Conservation (phyloP, 2,329 filamentous ascomycete species). For the Botrytis deweyae region DNA sequence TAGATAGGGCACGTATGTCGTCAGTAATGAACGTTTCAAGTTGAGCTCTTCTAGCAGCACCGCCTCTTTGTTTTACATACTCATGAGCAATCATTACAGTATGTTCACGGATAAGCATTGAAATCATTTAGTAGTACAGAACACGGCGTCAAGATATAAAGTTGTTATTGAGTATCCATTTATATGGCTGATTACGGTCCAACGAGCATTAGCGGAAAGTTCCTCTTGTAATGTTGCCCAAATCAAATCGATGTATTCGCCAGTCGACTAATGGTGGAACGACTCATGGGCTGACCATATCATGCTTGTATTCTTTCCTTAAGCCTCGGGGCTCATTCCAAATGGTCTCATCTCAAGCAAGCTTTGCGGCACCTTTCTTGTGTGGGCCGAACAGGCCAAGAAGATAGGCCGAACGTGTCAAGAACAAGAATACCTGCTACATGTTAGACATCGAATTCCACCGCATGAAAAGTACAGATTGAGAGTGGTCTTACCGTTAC, state of each 20-base stretch:
- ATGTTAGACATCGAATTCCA: conserved; percentile 1
- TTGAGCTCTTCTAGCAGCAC: background rate
- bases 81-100: background rate
- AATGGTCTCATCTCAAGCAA: background rate
- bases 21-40: background rate
- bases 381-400: conserved; percentile 58
- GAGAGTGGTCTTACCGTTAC: conserved; percentile 50
- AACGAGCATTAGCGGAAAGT: background rate
- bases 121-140: background rate
- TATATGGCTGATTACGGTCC: background rate
- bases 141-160: background rate
- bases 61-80: background rate
- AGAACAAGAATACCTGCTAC: conserved; percentile 52
- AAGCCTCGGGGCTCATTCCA: background rate
- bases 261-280: background rate
- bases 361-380: background rate
- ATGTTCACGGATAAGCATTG: background rate
- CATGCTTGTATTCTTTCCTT: background rate
- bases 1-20: background rate
- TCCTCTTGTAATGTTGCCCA: background rate
- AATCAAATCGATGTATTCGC: background rate
- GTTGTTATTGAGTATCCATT: background rate
- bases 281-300: background rate
- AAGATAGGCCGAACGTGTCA: conserved; percentile 57
- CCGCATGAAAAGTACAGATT: background rate